phyloP scores from a whole-genome alignment of 768 basidiomycete genomes.

The Suillus subluteus region DNA sequence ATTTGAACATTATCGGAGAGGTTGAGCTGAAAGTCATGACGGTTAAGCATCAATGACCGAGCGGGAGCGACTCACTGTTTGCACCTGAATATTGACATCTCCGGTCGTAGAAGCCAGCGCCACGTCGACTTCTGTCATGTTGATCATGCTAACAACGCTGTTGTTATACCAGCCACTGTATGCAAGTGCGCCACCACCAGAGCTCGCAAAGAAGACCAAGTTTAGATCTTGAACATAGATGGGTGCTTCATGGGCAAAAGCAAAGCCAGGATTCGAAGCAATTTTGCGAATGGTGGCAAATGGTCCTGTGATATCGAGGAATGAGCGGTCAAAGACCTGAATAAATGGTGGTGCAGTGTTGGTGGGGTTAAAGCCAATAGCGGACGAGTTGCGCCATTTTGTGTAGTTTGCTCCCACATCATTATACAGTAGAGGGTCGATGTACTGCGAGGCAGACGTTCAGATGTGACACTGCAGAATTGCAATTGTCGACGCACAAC shows the following conservation, averaged over 20 bases:
- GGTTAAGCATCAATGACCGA: slow-evolving; percentile 5
- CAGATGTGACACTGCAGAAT: background rate
- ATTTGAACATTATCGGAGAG: slow-evolving; percentile 64
- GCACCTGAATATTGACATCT: slow-evolving; percentile 53
- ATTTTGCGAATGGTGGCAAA: slow-evolving; percentile 59
- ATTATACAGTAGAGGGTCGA: slow-evolving; percentile 51
- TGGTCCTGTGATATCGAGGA: slow-evolving; percentile 59
- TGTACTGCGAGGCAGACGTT: slow-evolving; percentile 38
- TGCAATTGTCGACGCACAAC: background rate
- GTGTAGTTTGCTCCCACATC: slow-evolving; percentile 47
- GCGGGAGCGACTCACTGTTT: slow-evolving; percentile 32
- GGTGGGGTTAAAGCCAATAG: slow-evolving; percentile 58
- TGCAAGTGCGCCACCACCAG: slow-evolving; percentile 65
- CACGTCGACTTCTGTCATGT: slow-evolving; percentile 54
- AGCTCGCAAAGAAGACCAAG: slow-evolving; percentile 74
- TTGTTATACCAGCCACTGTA: slow-evolving; percentile 66
- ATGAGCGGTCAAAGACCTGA: slow-evolving; percentile 51
- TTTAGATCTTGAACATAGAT: slow-evolving; percentile 61
- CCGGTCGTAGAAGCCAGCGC: slow-evolving; percentile 43
- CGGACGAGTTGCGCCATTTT: slow-evolving; percentile 33
- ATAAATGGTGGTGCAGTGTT: slow-evolving; percentile 58
- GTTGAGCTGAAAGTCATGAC: slow-evolving; percentile 47
- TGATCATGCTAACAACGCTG: slow-evolving; percentile 65
- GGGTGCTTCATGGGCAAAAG: slow-evolving; percentile 77
- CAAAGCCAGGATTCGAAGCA: slow-evolving; percentile 60